Evolutionary conservation across 345 rosid genomes (phyloP).

Genomic region (Salix koriyanagi): DNA sequence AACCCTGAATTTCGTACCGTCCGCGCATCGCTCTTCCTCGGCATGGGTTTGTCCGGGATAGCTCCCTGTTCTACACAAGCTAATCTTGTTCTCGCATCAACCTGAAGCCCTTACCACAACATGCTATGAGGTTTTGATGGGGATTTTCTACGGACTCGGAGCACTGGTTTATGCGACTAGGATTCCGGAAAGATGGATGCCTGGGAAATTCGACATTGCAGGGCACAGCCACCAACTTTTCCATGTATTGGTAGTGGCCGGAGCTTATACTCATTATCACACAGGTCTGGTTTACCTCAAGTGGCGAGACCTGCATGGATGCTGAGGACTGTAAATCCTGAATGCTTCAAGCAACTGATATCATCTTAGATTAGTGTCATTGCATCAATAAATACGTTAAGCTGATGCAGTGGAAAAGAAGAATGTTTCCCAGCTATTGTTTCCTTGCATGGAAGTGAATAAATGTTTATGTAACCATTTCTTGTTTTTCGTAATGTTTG

Average conservation of each 20-base stretch:
- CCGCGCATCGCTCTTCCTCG: constrained; percentile 73
- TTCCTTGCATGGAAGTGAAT: background rate
- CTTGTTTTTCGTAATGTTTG: too few relatives aligned
- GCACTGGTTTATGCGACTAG: constrained; percentile 82
- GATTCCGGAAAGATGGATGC: constrained; percentile 93
- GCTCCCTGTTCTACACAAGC: constrained; percentile 83
- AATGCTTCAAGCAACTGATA: background rate
- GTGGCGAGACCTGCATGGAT: constrained; percentile 84
- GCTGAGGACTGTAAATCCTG: constrained; percentile 20
- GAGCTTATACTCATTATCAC: constrained; percentile 78
- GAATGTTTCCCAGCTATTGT: background rate
- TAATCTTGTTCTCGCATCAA: constrained; percentile 71
- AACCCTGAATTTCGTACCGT: constrained; percentile 60
- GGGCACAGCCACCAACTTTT: constrained; percentile 96
- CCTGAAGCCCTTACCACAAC: constrained; percentile 94
- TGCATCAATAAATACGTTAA: background rate
- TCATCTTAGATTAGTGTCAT: background rate
- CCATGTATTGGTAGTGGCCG: constrained; percentile 83
- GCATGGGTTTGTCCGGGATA: constrained; percentile 82
- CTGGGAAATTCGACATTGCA: constrained; percentile 89
- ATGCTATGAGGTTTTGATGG: constrained; percentile 84
- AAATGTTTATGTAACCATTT: too few relatives aligned
- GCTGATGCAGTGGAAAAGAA: background rate
- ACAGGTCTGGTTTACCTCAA: constrained; percentile 84
- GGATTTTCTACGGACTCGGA: constrained; percentile 65